Base-by-base conservation (phyloP, 805 yeast species). In the Cyberlindnera xylosilytica region DNA sequence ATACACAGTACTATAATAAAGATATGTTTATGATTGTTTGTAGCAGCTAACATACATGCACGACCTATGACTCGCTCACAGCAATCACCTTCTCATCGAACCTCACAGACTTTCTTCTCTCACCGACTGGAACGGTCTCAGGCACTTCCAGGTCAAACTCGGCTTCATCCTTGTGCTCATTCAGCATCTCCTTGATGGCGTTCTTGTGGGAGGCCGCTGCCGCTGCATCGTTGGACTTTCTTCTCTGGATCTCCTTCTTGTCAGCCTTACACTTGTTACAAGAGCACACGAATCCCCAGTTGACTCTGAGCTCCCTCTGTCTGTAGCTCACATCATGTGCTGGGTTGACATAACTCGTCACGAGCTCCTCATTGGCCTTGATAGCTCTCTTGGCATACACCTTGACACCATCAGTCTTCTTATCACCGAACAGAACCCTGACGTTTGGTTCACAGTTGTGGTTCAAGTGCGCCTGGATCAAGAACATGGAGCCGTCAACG, bases 371-470 rank as follows among this genome's bases (percentile, higher is more conserved):
- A 16, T 83, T 84, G 2, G 73, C 66, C 38, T 63, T 63, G 31
- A 87, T 78, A 35, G 74, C 78, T 37, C 77, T 67, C 24, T 70
- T 68, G 1, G 95, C 88, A 41, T 59, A 69, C 1, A 83, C 77
- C 50, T 73, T 77, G 48, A 87, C 68, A 4, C 86, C 85, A 17
- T 72, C 73, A 3, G 56, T 46, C 40, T 63, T 63, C 8, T 76
- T 68, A 7, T 66, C 64, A 17, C 68, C 68, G 15, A 69, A 60
- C 37, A 74, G 70, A 23, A 76, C 81, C 27, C 72, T 68, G 3
- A 81, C 80, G 54, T 81, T 86, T 2, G 93, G 90, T 31, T 73
- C 78, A 65, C 96, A 87, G 53, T 70, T 72, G 58, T 87, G 96
- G 56, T 87, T 87, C 54, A 87, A 64, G 56, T 84, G 85, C 0